These are phyloP conservation scores for Linderniella brevidens DNA, from an alignment of 257 asterid species.

Conservation along the genomic window DNA sequence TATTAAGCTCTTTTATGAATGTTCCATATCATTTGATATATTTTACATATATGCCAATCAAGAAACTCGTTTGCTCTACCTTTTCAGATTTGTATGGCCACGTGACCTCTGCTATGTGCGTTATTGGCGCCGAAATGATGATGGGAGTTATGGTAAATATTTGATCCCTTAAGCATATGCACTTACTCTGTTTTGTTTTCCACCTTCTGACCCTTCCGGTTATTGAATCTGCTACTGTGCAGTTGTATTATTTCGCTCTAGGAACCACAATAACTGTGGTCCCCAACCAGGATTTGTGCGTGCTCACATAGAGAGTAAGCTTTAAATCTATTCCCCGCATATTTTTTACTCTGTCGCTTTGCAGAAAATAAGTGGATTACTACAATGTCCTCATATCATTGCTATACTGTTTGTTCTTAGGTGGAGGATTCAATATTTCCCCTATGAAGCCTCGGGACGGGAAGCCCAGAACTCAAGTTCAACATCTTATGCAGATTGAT, in stretches of 20 bases:
- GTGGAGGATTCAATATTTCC: conserved; percentile 94
- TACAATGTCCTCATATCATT: too few species aligned
- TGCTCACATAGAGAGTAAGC: conserved; percentile 79
- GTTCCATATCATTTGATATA: too few species aligned
- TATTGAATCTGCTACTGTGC: conserved; percentile 21
- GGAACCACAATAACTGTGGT: conserved; percentile 87
- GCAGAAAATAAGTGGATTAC: too few species aligned
- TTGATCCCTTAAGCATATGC: conserved; percentile 10
- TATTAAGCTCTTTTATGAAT: too few species aligned
- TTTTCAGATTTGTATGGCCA: conserved; percentile 82
- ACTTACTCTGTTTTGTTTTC: too few species aligned
- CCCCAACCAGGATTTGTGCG: conserved; percentile 90
- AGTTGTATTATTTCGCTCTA: conserved; percentile 90
- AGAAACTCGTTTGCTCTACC: conserved; percentile 3
- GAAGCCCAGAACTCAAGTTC: conserved; percentile 86
- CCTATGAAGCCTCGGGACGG: conserved; percentile 73
- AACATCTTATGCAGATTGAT: conserved; percentile 97
- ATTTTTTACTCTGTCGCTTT: too few species aligned
- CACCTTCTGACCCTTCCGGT: conserved; percentile 8
- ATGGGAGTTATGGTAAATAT: conserved; percentile 84
- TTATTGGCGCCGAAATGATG: conserved; percentile 98
- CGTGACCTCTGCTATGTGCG: conserved; percentile 97
- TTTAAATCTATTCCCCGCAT: too few species aligned
- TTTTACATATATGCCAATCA: too few species aligned
- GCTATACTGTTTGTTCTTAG: conserved; percentile 19